Evolutionary conservation across 495 filamentous ascomycete genomes (phyloP), one percentile per base, ranked within the genome.

Genomic region (Penicillium roqueforti): DNA sequence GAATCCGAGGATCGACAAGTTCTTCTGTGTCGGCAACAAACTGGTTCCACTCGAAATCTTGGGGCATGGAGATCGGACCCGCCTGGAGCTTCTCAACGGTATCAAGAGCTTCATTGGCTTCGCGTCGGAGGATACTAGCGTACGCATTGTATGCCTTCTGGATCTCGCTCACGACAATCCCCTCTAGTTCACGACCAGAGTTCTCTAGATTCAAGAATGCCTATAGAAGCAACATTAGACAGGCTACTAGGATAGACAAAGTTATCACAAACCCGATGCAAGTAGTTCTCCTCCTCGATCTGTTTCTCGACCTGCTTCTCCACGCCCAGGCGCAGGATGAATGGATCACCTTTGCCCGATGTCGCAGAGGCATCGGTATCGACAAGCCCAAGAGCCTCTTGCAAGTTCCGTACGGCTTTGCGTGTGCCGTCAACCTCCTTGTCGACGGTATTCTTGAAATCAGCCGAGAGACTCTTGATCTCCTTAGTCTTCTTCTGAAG

Each of bases 141-240:
- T 95, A 92, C 3, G 89, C 89, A 62, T 91, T 95, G 72, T 97
- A 97, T 3, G 91, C 88, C 63, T 97, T 97, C 60, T 98, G 91
- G 49, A 98, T 96, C 68, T 98, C 95, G 58, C 89, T 87, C 45
- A 98, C 89, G 5, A 98, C 88, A 58, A 98, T 97, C 3, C 87
- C 87, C 69, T 98, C 93, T 2, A 98, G 77, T 67, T 98, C 93
- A 48, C 91, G 85, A 13, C 93, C 93, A 18, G 95, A 97, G 63
- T 83, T 86, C 75, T 98, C 95, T 23, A 98, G 77, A 65, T 98
- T 98, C 53, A 96, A 74, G 65, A 92, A 97, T 16, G 93, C 93
- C 91, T 96, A 55, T 19, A 19, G 7, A 43, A 47, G 1, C 3
- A 14, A 26, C 23, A 34, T 61, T 55, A 68, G 56, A 74, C 41